Conservation (phyloP, 345 rosid species). For the Arabis hirsuta region DNA sequence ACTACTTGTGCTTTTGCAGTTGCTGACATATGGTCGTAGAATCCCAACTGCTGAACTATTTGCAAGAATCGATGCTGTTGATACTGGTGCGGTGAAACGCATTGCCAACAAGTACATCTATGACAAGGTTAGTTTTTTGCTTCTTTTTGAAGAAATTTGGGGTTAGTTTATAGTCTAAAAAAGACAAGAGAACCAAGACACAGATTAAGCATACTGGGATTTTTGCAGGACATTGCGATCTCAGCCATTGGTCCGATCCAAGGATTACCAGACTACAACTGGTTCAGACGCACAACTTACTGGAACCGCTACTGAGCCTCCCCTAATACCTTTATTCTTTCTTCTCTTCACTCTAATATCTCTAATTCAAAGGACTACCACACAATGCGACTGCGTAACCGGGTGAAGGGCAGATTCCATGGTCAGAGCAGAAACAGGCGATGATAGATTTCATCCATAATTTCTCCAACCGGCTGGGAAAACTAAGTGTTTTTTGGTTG, state of each 20-base stretch:
- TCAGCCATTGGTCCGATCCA: slow-evolving; percentile 97
- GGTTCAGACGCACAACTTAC: slow-evolving; percentile 99
- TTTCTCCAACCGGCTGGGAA: background rate
- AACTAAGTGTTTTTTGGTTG: background rate
- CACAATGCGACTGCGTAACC: background rate
- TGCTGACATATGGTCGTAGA: slow-evolving; percentile 94
- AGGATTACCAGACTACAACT: slow-evolving; percentile 87
- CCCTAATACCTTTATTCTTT: background rate
- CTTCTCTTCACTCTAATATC: background rate
- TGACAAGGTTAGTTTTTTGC: slow-evolving; percentile 63
- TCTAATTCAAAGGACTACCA: background rate
- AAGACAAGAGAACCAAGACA: background rate
- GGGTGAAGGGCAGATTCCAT: slow-evolving; percentile 23
- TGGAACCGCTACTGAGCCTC: slow-evolving; percentile 77
- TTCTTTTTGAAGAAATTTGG: background rate
- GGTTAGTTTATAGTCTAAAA: background rate
- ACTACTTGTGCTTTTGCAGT: slow-evolving; percentile 54
- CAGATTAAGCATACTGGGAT: background rate
- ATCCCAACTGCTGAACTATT: slow-evolving; percentile 85
- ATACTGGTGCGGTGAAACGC: slow-evolving; percentile 77
- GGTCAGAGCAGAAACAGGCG: slow-evolving; percentile 32
- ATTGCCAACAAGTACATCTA: slow-evolving; percentile 87
- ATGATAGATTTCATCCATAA: slow-evolving; percentile 27
- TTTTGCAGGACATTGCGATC: slow-evolving; percentile 84
- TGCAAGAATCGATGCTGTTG: slow-evolving; percentile 95